These are phyloP conservation scores for Solanum lycopersicoides DNA, from an alignment of 257 asterid genomes.

Conservation along the genomic window DNA sequence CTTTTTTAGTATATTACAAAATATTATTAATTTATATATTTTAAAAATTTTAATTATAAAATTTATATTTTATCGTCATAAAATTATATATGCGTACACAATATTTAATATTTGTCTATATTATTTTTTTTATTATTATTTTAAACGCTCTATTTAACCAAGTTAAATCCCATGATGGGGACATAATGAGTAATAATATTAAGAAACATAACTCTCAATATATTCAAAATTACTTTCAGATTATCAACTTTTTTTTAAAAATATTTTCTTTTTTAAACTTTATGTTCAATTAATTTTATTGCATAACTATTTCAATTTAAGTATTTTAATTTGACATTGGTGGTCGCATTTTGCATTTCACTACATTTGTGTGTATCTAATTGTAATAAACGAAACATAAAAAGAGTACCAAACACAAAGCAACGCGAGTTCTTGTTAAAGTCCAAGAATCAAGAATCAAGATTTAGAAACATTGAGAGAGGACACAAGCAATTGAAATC, in stretches of 20 bases:
- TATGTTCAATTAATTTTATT: background rate
- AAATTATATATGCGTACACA: background rate
- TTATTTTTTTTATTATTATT: background rate
- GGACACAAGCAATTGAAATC: background rate
- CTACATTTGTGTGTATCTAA: background rate
- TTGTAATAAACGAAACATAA: background rate
- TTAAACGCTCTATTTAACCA: rapidly evolving
- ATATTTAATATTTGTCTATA: background rate
- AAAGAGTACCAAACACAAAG: background rate
- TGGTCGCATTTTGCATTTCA: background rate
- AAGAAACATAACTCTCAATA: background rate
- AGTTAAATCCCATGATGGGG: background rate
- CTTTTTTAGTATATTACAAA: background rate
- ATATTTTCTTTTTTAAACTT: rapidly evolving
- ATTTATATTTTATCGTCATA: background rate
- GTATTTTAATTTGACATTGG: background rate
- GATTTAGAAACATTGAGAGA: background rate
- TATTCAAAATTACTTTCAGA: too few relatives aligned
- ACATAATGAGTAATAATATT: background rate
- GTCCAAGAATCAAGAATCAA: background rate
- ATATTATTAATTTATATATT: background rate
- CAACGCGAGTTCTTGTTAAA: background rate
- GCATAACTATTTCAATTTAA: background rate
- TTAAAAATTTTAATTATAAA: too few relatives aligned
- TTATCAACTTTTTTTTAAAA: too few relatives aligned